Conservation (phyloP, 2,329 filamentous ascomycete species). For the Ophiostoma fasciatum region DNA sequence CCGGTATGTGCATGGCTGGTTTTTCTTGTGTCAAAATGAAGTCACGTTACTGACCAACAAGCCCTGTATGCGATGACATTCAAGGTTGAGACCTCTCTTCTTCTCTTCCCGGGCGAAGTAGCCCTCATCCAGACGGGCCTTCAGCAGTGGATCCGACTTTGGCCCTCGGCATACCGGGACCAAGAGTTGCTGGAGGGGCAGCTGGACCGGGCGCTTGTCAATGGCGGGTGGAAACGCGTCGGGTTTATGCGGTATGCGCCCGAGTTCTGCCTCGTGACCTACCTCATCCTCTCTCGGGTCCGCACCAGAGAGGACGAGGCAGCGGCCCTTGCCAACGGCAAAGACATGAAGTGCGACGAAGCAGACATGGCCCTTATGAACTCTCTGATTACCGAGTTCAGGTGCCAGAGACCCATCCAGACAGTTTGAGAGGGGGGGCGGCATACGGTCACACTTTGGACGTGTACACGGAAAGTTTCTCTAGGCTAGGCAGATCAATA, state of each 20-base stretch:
- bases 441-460: no score
- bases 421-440: no score
- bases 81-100: neutral
- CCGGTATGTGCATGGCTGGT: no score
- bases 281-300: neutral
- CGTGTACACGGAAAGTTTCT: no score
- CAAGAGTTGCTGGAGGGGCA: slow-evolving; percentile 2
- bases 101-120: slow-evolving; percentile 2
- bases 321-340: neutral
- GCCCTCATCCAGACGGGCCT: slow-evolving; percentile 1
- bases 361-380: slow-evolving; percentile 1
- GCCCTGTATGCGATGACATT: slow-evolving; percentile 4
- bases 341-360: neutral
- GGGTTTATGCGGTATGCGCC: slow-evolving; percentile 1
- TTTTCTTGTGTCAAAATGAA: no score
- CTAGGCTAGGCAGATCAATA: no score
- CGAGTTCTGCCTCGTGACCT: slow-evolving; percentile 2
- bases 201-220: neutral
- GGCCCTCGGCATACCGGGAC: slow-evolving; percentile 2
- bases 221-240: neutral
- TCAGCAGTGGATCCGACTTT: slow-evolving; percentile 1
- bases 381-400: slow-evolving; percentile 1
- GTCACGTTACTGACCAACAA: no score
- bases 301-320: neutral
- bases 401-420: no score